Evolutionary conservation across 495 filamentous ascomycete genomes (phyloP).

Genomic region (Lineolata rhizophorae): DNA sequence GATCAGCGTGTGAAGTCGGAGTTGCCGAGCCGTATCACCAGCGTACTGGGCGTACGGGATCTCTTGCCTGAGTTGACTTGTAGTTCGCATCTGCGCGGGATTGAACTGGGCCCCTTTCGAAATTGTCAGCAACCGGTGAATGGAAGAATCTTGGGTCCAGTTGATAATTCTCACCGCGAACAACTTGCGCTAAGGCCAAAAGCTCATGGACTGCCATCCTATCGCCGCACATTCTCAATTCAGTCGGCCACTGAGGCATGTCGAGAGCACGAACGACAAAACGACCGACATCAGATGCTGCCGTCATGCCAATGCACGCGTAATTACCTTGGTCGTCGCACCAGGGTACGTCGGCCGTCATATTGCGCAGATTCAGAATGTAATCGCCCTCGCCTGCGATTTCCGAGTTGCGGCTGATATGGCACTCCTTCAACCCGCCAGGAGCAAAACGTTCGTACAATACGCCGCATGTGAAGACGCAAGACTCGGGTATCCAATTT

Average conservation of each 20-base stretch:
- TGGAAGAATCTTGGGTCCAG: neutral
- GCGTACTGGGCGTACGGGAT: slow-evolving; percentile 11
- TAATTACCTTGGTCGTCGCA: slow-evolving; percentile 23
- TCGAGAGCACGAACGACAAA: slow-evolving; percentile 43
- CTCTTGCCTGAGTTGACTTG: slow-evolving; percentile 11
- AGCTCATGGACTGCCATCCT: slow-evolving; percentile 20
- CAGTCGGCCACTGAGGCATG: slow-evolving; percentile 38
- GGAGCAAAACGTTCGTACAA: slow-evolving; percentile 55
- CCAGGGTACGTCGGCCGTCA: slow-evolving; percentile 34
- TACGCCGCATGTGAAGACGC: slow-evolving; percentile 50
- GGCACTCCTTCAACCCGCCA: slow-evolving; percentile 31
- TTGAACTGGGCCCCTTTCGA: neutral
- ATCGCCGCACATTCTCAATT: slow-evolving; percentile 42
- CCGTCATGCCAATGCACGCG: slow-evolving; percentile 45
- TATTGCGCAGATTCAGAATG: slow-evolving; percentile 34
- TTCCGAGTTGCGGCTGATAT: slow-evolving; percentile 28
- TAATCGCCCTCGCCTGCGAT: slow-evolving; percentile 36
- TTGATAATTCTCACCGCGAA: slow-evolving; percentile 11
- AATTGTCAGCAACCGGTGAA: neutral
- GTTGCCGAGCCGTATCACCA: slow-evolving; percentile 8
- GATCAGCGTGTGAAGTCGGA: slow-evolving; percentile 20
- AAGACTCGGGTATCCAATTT: slow-evolving; percentile 38
- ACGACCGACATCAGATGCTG: slow-evolving; percentile 39
- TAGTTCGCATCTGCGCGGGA: slow-evolving; percentile 5
- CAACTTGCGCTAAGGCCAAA: slow-evolving; percentile 7